Base-by-base conservation (phyloP, 768 basidiomycete species). In the Termitomyces sp. region DNA sequence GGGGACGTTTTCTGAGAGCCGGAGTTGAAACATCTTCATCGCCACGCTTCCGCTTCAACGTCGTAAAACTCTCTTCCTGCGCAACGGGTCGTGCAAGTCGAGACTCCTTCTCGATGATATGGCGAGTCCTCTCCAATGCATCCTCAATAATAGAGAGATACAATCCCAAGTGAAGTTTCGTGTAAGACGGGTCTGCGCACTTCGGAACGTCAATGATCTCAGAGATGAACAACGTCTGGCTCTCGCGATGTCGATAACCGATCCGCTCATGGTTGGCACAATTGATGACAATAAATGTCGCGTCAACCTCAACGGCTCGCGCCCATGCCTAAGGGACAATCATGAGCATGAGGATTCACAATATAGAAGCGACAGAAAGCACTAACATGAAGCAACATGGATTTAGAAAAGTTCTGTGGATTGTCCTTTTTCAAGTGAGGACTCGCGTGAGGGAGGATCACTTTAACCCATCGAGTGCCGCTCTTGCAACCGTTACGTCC, bases 261-360 rank as follows among this genome's bases (percentile, higher is more conserved):
- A 66, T 66, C n/a, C 58, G 28, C 38, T 66, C 62, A 50, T 32
- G 57, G 33, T 60, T 64, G 4, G 62, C 65, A 24, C 59, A 66
- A 56, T 65, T 54, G 6, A 66, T 50, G 14, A 65, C 35, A 4
- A 64, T 53, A 32, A 63, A 63, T 13, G 61, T 62, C 3, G 57
- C 46, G 18, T 67, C 60, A 3, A 33, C 18, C 35, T 57, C 53
- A 30, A 62, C 59, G 12, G 63, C 55, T 44, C 58, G 54, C 2
- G 53, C 14, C 66, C 65, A 67, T 7, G 63, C 61, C 66, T 66
- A n/a, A 30, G 32, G 44, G 14, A 5, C 1, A 32, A 30, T 16
- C n/a, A 12, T 35, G 36, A 51, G 20, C 9, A 18, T 40, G n/a
- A 13, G 1, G n/a, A 53, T n/a, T 12, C 12, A 6, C n/a, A 14